phyloP scores from a whole-genome alignment of 1,284 basidiomycete genomes.

The Golubevia pallescens region DNA sequence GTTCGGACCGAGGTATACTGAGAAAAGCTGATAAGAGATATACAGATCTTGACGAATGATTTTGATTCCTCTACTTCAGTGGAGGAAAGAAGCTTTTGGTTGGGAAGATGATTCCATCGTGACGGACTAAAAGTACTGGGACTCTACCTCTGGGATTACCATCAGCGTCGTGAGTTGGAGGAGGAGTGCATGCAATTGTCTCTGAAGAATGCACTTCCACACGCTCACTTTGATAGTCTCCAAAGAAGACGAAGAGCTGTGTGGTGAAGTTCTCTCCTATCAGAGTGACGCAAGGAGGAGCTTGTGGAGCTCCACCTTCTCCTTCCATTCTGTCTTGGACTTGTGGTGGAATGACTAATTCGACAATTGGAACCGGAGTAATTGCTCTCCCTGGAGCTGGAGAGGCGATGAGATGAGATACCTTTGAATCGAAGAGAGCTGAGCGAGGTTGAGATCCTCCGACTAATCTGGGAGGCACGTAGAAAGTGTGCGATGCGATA shows the following conservation, averaged over 20 bases:
- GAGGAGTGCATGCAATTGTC: conserved; percentile 47
- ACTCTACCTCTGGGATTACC: conserved; percentile 26
- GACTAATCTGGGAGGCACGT: conserved; percentile 36
- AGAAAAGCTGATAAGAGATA: background rate
- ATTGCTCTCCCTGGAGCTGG: conserved; percentile 38
- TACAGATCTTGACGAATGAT: background rate
- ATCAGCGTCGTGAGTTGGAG: conserved; percentile 28
- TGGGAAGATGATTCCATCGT: conserved; percentile 52
- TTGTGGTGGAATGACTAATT: conserved; percentile 20
- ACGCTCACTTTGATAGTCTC: conserved; percentile 39
- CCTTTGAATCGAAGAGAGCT: conserved; percentile 25
- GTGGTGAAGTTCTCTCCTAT: conserved; percentile 40
- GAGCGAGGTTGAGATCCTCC: conserved; percentile 33
- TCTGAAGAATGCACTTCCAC: conserved; percentile 27
- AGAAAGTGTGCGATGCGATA: conserved; percentile 47
- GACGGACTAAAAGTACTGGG: conserved; percentile 38
- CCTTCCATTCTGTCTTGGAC: conserved; percentile 5
- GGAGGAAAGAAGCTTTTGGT: conserved; percentile 10
- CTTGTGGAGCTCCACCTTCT: background rate
- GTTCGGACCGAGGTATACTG: no score
- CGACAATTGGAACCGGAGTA: conserved; percentile 39
- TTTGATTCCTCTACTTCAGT: background rate
- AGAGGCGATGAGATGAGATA: conserved; percentile 43
- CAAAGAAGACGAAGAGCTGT: conserved; percentile 46
- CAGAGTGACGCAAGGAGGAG: conserved; percentile 26